Evolutionary conservation across 1,139 yeast genomes (phyloP), one percentile per base, ranked within the genome.

Genomic region (Ogataea hybrid): DNA sequence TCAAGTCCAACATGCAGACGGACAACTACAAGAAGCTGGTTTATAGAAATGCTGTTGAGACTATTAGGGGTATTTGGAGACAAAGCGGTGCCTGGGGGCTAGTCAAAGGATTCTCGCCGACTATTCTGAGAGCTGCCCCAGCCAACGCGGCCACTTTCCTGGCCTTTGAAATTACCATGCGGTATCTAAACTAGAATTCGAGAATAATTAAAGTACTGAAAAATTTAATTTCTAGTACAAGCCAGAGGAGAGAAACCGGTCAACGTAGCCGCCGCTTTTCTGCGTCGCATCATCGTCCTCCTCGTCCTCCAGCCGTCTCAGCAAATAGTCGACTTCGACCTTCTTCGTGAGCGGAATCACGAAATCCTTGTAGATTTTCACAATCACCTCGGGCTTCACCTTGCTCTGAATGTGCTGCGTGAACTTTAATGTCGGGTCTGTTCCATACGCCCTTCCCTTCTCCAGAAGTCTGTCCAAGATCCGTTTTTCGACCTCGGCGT

Each of bases 111-210:
- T 88, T 89, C 59, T 65, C 81, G 17, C 96, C 97, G 37, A 89
- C 97, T 1, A 79, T 90, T 50, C 70, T 90, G 54, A 82, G 97
- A 65, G 97, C 97, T 41, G 96, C 96, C 2, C 97, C 97, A 3
- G 97, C 95, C 14, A 90, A 90, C 59, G 97, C 96, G 39, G 95
- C 95, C 23, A 90, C 97, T 1, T 90, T 90, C 67, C 86, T 88
- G 41, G 88, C 94, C 9, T 90, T 90, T 60, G 97, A 90, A 65
- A 64, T 85, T 41, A 84, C 95, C 5, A 84, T 88, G 84, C 77
- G 94, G 65, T 62, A 76, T 29, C 57, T 77, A 39, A 71, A 68
- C 37, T 71, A 46, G 54, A 6, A 18, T 20, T 6, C 7, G 21
- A 20, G 21, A 20, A 20, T 20, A 20, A 18, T 22, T n/a, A 5